Evolutionary conservation across 495 filamentous ascomycete genomes (phyloP).

Genomic region (Mytilinidion resinicola): DNA sequence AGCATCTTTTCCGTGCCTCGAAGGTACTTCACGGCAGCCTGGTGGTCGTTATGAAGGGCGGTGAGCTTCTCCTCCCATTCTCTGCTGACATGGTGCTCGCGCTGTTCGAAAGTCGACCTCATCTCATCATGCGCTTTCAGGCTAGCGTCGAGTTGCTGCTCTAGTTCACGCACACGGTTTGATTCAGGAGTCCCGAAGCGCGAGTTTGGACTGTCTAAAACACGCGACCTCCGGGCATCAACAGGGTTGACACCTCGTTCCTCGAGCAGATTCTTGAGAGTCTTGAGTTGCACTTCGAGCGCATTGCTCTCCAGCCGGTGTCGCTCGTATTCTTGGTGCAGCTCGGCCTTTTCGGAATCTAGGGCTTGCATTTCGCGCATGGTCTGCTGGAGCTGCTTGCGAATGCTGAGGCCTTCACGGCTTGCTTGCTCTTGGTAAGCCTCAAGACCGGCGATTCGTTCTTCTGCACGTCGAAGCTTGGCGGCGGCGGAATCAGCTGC

Average conservation of each 20-base stretch:
- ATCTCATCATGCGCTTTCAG: conserved; percentile 77
- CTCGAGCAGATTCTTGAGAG: conserved; percentile 83
- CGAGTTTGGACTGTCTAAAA: conserved; percentile 57
- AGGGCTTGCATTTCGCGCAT: conserved; percentile 72
- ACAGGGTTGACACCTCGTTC: conserved; percentile 70
- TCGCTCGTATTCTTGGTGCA: conserved; percentile 69
- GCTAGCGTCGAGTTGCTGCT: conserved; percentile 77
- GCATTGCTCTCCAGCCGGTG: conserved; percentile 88
- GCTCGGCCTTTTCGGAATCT: conserved; percentile 67
- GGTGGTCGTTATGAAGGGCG: conserved; percentile 92
- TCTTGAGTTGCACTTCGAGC: conserved; percentile 79
- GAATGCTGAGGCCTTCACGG: conserved; percentile 79
- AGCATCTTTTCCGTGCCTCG: conserved; percentile 99
- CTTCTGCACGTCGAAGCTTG: conserved; percentile 85
- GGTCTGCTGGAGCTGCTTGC: conserved; percentile 78
- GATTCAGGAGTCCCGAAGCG: conserved; percentile 74
- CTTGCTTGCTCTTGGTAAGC: conserved; percentile 96
- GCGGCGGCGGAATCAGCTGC: conserved; percentile 86
- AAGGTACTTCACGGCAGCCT: conserved; percentile 99
- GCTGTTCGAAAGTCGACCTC: conserved; percentile 64
- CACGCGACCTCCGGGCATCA: conserved; percentile 52
- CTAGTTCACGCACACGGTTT: conserved; percentile 75
- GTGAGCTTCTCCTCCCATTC: conserved; percentile 86
- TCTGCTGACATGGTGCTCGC: conserved; percentile 74
- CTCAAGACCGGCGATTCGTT: conserved; percentile 91